phyloP scores from a whole-genome alignment of 1,284 basidiomycete genomes.

The Xerocomus minutiporus region DNA sequence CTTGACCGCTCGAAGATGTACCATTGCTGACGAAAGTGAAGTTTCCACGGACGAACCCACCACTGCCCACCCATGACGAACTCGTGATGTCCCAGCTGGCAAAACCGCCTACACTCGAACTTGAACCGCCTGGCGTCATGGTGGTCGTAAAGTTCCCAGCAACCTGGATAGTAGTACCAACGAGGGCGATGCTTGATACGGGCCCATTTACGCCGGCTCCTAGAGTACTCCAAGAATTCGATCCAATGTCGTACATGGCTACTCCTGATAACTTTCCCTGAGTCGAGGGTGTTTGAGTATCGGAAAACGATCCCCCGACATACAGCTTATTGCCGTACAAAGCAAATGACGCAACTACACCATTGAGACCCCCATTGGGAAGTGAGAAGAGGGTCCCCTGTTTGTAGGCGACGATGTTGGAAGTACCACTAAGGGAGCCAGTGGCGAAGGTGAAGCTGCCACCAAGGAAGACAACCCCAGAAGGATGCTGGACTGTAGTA shows the following conservation, averaged over 20 bases:
- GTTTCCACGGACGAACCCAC: slow-evolving; percentile 70
- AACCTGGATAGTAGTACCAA: slow-evolving; percentile 54
- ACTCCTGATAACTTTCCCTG: slow-evolving; percentile 58
- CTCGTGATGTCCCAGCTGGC: slow-evolving; percentile 72
- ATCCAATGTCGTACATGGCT: slow-evolving; percentile 70
- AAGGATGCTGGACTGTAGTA: slow-evolving; percentile 61
- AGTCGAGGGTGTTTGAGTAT: slow-evolving; percentile 54
- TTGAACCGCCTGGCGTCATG: slow-evolving; percentile 36
- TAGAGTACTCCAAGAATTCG: slow-evolving; percentile 68
- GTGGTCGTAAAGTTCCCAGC: slow-evolving; percentile 73
- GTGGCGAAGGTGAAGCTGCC: slow-evolving; percentile 71
- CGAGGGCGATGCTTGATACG: slow-evolving; percentile 59
- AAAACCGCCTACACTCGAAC: slow-evolving; percentile 57
- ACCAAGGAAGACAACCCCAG: slow-evolving; percentile 67
- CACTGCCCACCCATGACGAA: slow-evolving; percentile 65
- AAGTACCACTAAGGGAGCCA: slow-evolving; percentile 49
- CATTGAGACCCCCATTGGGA: slow-evolving; percentile 66
- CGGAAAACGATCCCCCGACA: slow-evolving; percentile 82
- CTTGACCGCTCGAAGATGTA: slow-evolving; percentile 39
- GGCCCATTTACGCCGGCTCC: slow-evolving; percentile 74
- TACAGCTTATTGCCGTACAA: slow-evolving; percentile 63
- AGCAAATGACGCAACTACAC: slow-evolving; percentile 64
- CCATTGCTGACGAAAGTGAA: slow-evolving; percentile 70
- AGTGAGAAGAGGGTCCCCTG: slow-evolving; percentile 54
- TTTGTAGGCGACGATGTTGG: slow-evolving; percentile 74